phyloP scores from a whole-genome alignment of 1,284 basidiomycete species.

The Cryptococcus floricola region DNA sequence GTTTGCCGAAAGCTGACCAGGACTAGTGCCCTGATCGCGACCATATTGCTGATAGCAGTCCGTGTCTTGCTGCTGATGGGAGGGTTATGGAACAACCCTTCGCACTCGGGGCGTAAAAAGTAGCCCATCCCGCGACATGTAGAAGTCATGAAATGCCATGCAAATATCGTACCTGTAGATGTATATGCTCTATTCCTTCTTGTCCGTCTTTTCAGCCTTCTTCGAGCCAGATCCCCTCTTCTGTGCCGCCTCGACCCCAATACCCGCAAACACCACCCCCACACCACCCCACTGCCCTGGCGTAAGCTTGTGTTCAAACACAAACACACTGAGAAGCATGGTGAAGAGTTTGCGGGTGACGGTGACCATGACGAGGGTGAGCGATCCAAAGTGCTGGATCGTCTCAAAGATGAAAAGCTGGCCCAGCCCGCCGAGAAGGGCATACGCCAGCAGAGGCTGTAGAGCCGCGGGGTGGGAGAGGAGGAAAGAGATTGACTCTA shows the following conservation, averaged over 20 bases:
- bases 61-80: constrained; percentile 1
- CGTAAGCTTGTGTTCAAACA: constrained; percentile 85
- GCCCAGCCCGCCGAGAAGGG: constrained; percentile 84
- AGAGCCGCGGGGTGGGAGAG: constrained; percentile 72
- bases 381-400: constrained; percentile 87
- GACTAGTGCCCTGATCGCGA: constrained; percentile 2
- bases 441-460: constrained; percentile 75
- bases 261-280: constrained; percentile 84
- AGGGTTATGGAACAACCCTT: constrained; percentile 10
- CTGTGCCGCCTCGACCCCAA: constrained; percentile 85
- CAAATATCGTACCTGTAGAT: neutral
- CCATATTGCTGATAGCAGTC: neutral
- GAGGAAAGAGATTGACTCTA: constrained; percentile 70
- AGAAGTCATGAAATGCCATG: neutral
- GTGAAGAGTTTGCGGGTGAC: constrained; percentile 98
- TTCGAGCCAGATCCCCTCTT: constrained; percentile 53
- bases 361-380: constrained; percentile 90
- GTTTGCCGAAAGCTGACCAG: neutral
- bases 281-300: constrained; percentile 88
- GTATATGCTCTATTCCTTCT: constrained; percentile 1
- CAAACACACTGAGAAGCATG: constrained; percentile 90
- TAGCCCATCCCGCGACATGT: neutral
- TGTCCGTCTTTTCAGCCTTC: constrained; percentile 27
- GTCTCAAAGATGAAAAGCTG: constrained; percentile 99
- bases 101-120: neutral